Evolutionary conservation across 345 rosid species (phyloP).

Genomic region (Citrus unshiu): DNA sequence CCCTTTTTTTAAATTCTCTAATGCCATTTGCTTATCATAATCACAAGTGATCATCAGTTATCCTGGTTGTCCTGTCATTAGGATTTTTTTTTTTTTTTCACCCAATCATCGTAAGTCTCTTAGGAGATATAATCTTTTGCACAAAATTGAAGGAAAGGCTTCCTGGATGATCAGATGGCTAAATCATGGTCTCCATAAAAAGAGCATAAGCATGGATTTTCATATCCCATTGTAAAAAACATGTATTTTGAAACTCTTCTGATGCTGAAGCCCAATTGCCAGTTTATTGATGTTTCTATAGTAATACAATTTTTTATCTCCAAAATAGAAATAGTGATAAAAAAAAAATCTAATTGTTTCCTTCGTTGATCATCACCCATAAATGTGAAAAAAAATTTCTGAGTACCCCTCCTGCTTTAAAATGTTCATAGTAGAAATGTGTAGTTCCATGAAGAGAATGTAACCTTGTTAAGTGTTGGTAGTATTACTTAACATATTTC

Average conservation of each 20-base stretch:
- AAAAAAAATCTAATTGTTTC: neutral
- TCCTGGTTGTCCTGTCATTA: neutral
- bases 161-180: neutral
- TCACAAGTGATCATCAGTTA: neutral
- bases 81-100: neutral
- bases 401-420: neutral
- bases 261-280: too few species aligned
- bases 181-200: neutral
- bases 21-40: conserved; percentile 3
- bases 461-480: neutral
- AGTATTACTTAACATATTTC: neutral
- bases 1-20: neutral
- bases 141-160: neutral
- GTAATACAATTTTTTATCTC: too few species aligned
- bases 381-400: neutral
- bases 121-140: neutral
- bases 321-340: too few species aligned
- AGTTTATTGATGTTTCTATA: too few species aligned
- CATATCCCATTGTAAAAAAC: neutral
- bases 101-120: neutral
- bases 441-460: neutral
- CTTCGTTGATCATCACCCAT: neutral
- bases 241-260: neutral
- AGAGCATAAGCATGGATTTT: neutral
- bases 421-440: neutral